Base-by-base conservation (phyloP, 2,329 filamentous ascomycete genomes). In the Venturiaceae sp. region DNA sequence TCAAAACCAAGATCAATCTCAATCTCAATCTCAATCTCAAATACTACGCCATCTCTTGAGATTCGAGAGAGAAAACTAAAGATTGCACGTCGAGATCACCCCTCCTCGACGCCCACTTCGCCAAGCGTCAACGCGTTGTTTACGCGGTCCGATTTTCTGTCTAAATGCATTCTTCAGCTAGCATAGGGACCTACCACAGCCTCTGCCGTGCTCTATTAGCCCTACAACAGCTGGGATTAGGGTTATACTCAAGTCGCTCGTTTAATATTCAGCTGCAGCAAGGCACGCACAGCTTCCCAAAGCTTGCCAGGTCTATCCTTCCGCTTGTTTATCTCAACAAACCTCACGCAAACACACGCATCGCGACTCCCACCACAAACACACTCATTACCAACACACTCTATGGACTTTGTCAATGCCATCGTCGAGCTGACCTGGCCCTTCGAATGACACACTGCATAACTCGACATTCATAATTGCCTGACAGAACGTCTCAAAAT, bases 401-500 rank as follows among this genome's bases (percentile, higher is more conserved):
- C 28, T 41, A 56, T 56, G 53, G 53, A 44, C 21, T 36, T 56
- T 44, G 53, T 13, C 37, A 23, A 21, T 6, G 26, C 39, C 8
- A 32, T 50, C 23, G 5, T 50, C 13, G 2, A 21, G 9, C 19
- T 3, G 11, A 23, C 8, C 19, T 44, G 39, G 39, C 39, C 39
- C 3, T 44, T 44, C n/a, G 41, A 30, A 28, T 50, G 44, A 30
- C 44, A 30, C 44, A 8, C 44, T 5, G 30, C 44, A 50, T n/a
- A 30, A 30, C 9, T 26, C 44, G n/a, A 30, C 23, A 50, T 50
- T 50, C 26, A 50, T 50, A 50, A n/a, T 50, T 16, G 44, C 44
- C 26, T n/a, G 9, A n/a, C 44, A 30, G n/a, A 30, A 7, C 11
- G 8, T 36, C 21, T 4, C 71, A 80, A 75, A 75, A 96, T 96